A percentile compares a stretch with the other conserved stretches of the same genome.
Evolutionary conservation across 345 rosid genomes (phyloP).

Genomic region (Toxicodendron radicans): DNA sequence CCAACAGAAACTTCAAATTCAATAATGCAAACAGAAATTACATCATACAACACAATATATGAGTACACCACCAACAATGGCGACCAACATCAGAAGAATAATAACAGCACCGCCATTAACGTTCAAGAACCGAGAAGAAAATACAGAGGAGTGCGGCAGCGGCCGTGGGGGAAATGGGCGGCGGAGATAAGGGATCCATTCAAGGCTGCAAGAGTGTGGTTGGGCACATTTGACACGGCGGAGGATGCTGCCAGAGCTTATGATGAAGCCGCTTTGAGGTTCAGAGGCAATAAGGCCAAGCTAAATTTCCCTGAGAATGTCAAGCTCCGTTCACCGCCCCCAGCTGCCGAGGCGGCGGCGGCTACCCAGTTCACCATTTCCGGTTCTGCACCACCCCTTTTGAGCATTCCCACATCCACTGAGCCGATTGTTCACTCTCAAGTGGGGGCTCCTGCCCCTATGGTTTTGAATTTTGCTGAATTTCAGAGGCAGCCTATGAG

Average conservation of each 20-base stretch:
- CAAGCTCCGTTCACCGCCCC: constrained; percentile 39
- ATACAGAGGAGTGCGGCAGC: constrained; percentile 86
- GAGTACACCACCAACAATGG: constrained; percentile 42
- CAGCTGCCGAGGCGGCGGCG: constrained; percentile 22
- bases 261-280: constrained; percentile 79
- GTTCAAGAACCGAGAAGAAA: constrained; percentile 49
- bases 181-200: constrained; percentile 93
- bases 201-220: constrained; percentile 89
- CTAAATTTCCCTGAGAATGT: constrained; percentile 98
- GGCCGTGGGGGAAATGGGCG: constrained; percentile 99
- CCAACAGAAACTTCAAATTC: constrained; percentile 19
- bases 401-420: constrained; percentile 32
- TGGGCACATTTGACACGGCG: constrained; percentile 86
- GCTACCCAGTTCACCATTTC: constrained; percentile 36
- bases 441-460: background rate
- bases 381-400: constrained; percentile 33
- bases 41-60: constrained; percentile 28
- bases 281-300: constrained; percentile 91
- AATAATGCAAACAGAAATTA: constrained; percentile 3
- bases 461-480: constrained; percentile 20
- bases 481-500: constrained; percentile 29
- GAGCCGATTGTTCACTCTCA: constrained; percentile 30
- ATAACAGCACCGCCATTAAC: background rate
- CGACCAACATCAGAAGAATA: no score
- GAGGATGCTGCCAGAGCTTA: constrained; percentile 91